These are phyloP conservation scores for Canna indica DNA, from an alignment of 176 grass and related monocot genomes.

Conservation along the genomic window DNA sequence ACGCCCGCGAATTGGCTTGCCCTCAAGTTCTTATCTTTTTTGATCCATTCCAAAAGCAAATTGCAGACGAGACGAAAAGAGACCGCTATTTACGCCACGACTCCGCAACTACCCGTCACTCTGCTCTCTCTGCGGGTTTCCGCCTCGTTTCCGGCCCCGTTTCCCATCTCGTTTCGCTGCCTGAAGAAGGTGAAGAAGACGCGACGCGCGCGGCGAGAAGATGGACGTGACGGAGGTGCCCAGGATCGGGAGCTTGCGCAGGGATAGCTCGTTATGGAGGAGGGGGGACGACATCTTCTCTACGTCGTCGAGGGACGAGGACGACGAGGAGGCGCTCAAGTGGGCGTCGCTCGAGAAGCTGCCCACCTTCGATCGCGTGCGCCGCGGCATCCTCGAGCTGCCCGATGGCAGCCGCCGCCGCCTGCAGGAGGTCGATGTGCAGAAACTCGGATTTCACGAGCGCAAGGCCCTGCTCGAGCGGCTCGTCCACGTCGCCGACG, in stretches of 20 bases:
- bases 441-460: conserved; percentile 32
- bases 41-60: too few species aligned
- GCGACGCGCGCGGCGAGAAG: not conserved
- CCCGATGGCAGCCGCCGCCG: conserved; percentile 4
- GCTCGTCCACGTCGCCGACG: conserved; percentile 58
- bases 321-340: conserved; percentile 82
- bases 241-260: conserved; percentile 19
- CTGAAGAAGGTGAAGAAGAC: not conserved
- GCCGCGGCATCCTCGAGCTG: conserved; percentile 43
- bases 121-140: too few species aligned
- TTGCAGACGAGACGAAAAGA: too few species aligned
- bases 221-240: conserved; percentile 18
- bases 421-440: conserved; percentile 48
- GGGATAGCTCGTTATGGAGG: conserved; percentile 9
- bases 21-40: too few species aligned
- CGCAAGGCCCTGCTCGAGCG: conserved; percentile 47
- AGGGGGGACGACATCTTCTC: conserved; percentile 14
- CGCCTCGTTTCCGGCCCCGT: too few species aligned
- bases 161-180: not conserved
- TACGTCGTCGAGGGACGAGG: conserved; percentile 50
- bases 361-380: conserved; percentile 67
- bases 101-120: too few species aligned
- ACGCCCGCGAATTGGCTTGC: too few species aligned
- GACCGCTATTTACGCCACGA: too few species aligned
- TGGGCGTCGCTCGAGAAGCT: conserved; percentile 89